Base-by-base conservation (phyloP, 1,284 basidiomycete genomes). In the Ceratobasidium sp. region DNA sequence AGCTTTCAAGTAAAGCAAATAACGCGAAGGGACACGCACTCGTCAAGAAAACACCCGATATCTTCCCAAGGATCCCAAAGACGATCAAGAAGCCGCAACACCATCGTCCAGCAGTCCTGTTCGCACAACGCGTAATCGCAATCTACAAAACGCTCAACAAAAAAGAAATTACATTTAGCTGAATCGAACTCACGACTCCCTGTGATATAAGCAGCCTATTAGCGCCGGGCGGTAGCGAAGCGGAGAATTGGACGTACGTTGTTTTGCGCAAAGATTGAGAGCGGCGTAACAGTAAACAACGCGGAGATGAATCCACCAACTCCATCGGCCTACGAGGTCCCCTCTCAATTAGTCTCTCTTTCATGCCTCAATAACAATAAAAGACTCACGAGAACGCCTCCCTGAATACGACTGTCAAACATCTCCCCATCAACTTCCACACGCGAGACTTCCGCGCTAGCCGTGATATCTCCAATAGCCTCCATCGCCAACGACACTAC, bases 401-500 rank as follows among this genome's bases (percentile, higher is more conserved):
- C 93, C 80, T 94, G 91, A 52, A 95, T 91, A 8, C 93, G 85
- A 0, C 87, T 86, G 79, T 95, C 92, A 80, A 94, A 95, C 73
- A 90, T 87, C 23, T 84, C 83, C 0, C 91, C 92, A 43, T 87
- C 85, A 26, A 93, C 89, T 18, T 83, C 80, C 21, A 93, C 85
- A 11, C 88, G 86, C 1, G 91, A 93, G 2, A 93, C 91, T 79
- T 96, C 94, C 0, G 91, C 89, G 3, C 91, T 91, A 0, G 94
- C 92, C 0, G 94, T 94, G 76, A 95, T 90, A 77, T 95, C 93
- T 0, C 93, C 94, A 61, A 94, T 94, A 3, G 92, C 91, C 80
- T 95, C 93, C 89, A 93, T 91, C 1, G 91, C 88, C 1, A 88
- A 79, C 1, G 91, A 91, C 8, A 91, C 89, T 90, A 35, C 26